Percentiles rank a stretch among this genome's conserved stretches.
These are phyloP conservation scores for Claviceps humidiphila DNA, from an alignment of 2,329 filamentous ascomycete species.

Conservation along the genomic window DNA sequence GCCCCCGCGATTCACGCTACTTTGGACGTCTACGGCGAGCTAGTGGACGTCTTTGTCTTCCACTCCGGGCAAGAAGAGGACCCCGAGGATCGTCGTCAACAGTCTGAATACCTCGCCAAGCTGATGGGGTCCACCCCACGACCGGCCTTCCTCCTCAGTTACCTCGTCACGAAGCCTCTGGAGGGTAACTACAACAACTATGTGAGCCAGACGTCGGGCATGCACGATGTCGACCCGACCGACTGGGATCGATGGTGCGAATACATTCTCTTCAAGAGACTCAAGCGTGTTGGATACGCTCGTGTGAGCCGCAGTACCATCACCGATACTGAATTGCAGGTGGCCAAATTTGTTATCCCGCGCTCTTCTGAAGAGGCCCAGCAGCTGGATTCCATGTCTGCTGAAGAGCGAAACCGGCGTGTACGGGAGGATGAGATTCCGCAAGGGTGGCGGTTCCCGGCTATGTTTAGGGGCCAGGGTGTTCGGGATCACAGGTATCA, in stretches of 20 bases:
- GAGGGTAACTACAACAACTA: slow-evolving; percentile 97
- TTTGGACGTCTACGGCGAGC: slow-evolving; percentile 77
- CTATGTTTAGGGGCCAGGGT: slow-evolving; percentile 70
- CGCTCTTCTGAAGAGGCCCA: slow-evolving; percentile 41
- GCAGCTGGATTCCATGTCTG: slow-evolving; percentile 25
- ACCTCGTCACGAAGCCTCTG: slow-evolving; percentile 80
- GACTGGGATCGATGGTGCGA: slow-evolving; percentile 99
- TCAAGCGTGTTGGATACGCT: slow-evolving; percentile 79
- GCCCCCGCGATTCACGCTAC: slow-evolving; percentile 97
- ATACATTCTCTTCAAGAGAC: slow-evolving; percentile 88
- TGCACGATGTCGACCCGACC: slow-evolving; percentile 84
- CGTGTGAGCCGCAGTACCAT: slow-evolving; percentile 80
- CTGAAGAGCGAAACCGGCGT: slow-evolving; percentile 42
- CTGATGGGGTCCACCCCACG: slow-evolving; percentile 75
- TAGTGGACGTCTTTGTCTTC: slow-evolving; percentile 93
- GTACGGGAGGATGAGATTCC: slow-evolving; percentile 63
- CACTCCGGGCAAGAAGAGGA: slow-evolving; percentile 98
- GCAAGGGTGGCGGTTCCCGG: slow-evolving; percentile 68
- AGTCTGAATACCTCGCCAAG: slow-evolving; percentile 72
- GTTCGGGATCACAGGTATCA: slow-evolving; percentile 86
- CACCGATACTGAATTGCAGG: slow-evolving; percentile 93
- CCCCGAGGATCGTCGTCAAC: slow-evolving; percentile 74
- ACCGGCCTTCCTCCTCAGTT: slow-evolving; percentile 75
- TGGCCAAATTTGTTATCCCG: slow-evolving; percentile 86
- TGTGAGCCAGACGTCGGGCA: slow-evolving; percentile 72